Evolutionary conservation across 2,329 filamentous ascomycete species (phyloP), one percentile per base, ranked within the genome.

Genomic region (Ophiostoma angusticollis): DNA sequence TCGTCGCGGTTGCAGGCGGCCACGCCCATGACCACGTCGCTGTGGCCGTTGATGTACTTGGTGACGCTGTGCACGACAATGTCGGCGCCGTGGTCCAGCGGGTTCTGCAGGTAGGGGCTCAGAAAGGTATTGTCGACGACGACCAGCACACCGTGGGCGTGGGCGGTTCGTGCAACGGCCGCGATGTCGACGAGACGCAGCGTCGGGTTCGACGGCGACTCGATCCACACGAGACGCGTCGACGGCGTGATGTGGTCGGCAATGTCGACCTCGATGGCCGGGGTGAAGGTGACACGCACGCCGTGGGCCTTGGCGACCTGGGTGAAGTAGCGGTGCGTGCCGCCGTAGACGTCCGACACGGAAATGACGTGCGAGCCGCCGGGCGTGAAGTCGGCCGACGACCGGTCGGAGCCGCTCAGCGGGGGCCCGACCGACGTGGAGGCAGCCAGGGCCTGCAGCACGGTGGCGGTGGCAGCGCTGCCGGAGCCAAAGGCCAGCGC

Each of bases 91-190:
- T 89, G 84, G 56, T 93, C 80, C 40, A 98, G 76, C 4, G 91
- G 91, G 62, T 94, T 96, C 65, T 98, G 91, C 34, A 98, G 74
- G 59, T 96, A 98, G 23, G 91, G 91, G 45, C 82, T 89, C 56
- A 96, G 70, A 69, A 98, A 98, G 16, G 91, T 98, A 68, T 98
- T 98, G 68, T 98, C 91, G 30, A 98, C 91, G n/a, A 98, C 91
- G 31, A 98, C 91, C 56, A 84, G 70, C 53, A 96, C 84, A 45
- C 87, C 89, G 54, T 84, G 83, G 52, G 80, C 69, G 60, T 96
- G 91, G 14, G 91, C 91, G 40, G 81, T 72, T 21, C 75, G 76
- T 21, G 83, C 80, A 29, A 98, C 82, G 38, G 84, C 80, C 51
- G 83, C 72, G 56, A 98, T 94, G 62, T 98, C 89, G 48, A 96